Evolutionary conservation across 2,329 filamentous ascomycete genomes (phyloP), one percentile per base, ranked within the genome.

Genomic region (Penicillium sumatraense): DNA sequence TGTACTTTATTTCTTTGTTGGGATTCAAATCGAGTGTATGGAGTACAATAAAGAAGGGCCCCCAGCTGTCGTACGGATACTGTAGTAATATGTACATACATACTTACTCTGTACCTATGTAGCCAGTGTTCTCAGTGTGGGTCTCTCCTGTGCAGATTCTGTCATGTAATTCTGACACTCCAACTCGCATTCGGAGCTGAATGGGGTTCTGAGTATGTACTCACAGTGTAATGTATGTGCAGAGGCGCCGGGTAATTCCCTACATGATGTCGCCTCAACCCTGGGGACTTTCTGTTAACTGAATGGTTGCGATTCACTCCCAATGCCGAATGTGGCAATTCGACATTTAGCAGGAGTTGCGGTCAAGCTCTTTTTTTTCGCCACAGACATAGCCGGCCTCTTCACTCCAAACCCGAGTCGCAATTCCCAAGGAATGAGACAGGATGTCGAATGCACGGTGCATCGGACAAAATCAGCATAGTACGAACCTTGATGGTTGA

Each of bases 251-350:
- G 42, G 26, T 21, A 10, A 9, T 46, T 46, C 42, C 42, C 21
- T n/a, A n/a, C n/a, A n/a, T 6, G 16, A 20, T 46, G 9, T 31
- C 26, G 24, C 13, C 42, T 31, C 24, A 16, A 21, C 45, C 40
- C 42, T 20, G 36, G 36, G 23, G 45, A 21, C 8, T 42, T 42
- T 42, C 16, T 24, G n/a, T 13, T n/a, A 21, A 14, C 24, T 9
- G 8, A 36, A 45, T 18, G 18, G 27, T 6, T n/a, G 31, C 21
- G 10, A 16, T 11, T 18, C 31, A 13, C 21, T 21, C n/a, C 46
- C 23, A 29, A 29, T 16, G 21, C 38, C 23, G 21, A 10, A 4
- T 74, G 68, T n/a, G 57, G 54, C 49, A 48, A 56, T 35, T 46
- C 20, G 6, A 13, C 42, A 51, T 35, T n/a, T 21, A 21, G 21